Base-by-base conservation (phyloP, 495 filamentous ascomycete genomes). In the Daldinia grandis region DNA sequence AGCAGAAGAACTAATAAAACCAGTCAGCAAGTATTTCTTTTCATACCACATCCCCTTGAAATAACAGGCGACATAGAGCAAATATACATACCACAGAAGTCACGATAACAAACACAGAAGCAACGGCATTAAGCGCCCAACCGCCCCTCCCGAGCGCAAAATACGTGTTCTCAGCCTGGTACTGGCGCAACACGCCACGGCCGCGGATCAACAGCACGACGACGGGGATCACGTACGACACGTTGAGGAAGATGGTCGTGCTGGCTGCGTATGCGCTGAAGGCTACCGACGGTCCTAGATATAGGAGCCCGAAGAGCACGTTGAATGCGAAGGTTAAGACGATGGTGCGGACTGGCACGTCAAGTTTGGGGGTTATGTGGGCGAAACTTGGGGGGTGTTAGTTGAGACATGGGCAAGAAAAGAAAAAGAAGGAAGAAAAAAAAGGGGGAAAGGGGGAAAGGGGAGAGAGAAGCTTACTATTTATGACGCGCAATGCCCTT, bases 401-500 rank as follows among this genome's bases (percentile, higher is more conserved):
- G 58, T 33, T 33, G 6, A 14, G 4, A 4, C 12, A 21, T 12
- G 35, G 24, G n/a, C 3, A 37, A 27, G 40, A n/a, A 9, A 56
- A 35, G 37, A 12, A 42, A 27, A 51, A 2, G 21, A 10, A 31
- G 27, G 9, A 21, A 25, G 21, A 24, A 24, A 4, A 10, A 47
- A 10, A 24, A n/a, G 47, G 15, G 25, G 24, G 7, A 49, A 38
- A 15, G 33, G 15, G n/a, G n/a, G n/a, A 24, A n/a, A 38, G 15
- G 25, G 24, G 7, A 49, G 33, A 15, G 33, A 14, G 12, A 9
- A 19, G 17, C 73, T 69, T 66, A 79, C 78, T 72, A 80, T 37
- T 75, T 58, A 65, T 80, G 83, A 59, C 68, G 76, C 0, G 83
- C 81, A 3, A 87, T 77, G 3, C 87, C 86, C 62, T 83, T 83